Evolutionary conservation across 2,329 filamentous ascomycete species (phyloP), one percentile per base, ranked within the genome.

Genomic region (Mycosphaerella arachidis): DNA sequence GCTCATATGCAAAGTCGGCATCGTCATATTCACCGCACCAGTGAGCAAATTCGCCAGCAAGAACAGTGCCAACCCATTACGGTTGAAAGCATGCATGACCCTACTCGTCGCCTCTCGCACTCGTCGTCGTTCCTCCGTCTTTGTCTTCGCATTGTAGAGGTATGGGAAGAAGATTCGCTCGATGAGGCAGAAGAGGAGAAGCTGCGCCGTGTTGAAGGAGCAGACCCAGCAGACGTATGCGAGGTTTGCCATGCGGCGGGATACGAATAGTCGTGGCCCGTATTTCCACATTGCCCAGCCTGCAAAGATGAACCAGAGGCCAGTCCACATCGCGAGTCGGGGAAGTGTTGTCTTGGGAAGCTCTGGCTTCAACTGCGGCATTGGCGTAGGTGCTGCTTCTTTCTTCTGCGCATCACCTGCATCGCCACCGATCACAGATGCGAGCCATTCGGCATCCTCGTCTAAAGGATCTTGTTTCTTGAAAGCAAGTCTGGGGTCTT

Each of bases 171-270:
- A 86, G 2, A 90, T 29, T 3, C 84, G 86, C 73, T 99, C 93
- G 27, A 94, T 82, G 13, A 87, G 72, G 69, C 87, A 92, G 74
- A 93, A 96, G 1, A 88, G 81, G 7, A 90, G 79, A 9, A 99
- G 79, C 72, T 96, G 91, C n/a, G 83, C 81, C 62, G 85, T 87
- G 78, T 97, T 99, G 80, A 94, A 97, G 2, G 91, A 88, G n/a
- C 87, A 83, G 7, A 96, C 88, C 92, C 93, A 97, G 48, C 96
- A 80, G 48, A 97, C 84, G 73, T 99, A 99, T 0, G 94, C 92
- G 63, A 97, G 81, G 70, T 99, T 99, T 8, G 93, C 94, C 59
- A 97, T 79, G 0, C 94, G 87, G 20, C 94, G 88, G 6, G 94
- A 97, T 7, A 97, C 91, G 13, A 81, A 81, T 30, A 96, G 80